Conservation (phyloP, 1,139 yeast genomes). For the Geotrichum histeridarum region DNA sequence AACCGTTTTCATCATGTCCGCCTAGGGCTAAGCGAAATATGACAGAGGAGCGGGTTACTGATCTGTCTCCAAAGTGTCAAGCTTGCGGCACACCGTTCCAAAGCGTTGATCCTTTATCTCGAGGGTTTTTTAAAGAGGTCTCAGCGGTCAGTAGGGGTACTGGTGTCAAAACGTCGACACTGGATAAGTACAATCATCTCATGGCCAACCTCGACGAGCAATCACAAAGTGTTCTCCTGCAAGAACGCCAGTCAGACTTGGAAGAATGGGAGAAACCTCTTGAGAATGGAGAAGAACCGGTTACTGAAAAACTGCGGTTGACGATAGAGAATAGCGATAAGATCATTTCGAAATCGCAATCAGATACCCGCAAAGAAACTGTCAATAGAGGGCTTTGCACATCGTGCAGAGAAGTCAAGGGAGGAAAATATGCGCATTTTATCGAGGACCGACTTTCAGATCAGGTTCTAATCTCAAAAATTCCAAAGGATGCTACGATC, state of each 20-base stretch:
- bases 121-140: constrained; percentile 42
- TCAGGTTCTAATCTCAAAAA: constrained; percentile 33
- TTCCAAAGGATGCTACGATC: constrained; percentile 50
- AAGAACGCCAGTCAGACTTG: constrained; percentile 4
- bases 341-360: neutral
- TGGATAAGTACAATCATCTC: constrained; percentile 19
- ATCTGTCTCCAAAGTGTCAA: constrained; percentile 22
- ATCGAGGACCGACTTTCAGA: constrained; percentile 22
- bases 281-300: constrained; percentile 8
- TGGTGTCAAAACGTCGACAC: constrained; percentile 11
- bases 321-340: constrained; percentile 4
- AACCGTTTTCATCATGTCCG: neutral
- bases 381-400: constrained; percentile 19
- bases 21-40: neutral
- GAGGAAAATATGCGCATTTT: constrained; percentile 7
- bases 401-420: constrained; percentile 20
- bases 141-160: constrained; percentile 5
- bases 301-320: constrained; percentile 5
- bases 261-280: constrained; percentile 19
- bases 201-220: constrained; percentile 10
- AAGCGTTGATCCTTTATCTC: constrained; percentile 33
- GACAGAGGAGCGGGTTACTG: constrained; percentile 16
- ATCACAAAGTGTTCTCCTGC: constrained; percentile 7
- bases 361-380: constrained; percentile 15
- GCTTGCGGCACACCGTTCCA: constrained; percentile 56